Base-by-base conservation (phyloP, 148 eudicot species). In the Rhododendron williamsianum region DNA sequence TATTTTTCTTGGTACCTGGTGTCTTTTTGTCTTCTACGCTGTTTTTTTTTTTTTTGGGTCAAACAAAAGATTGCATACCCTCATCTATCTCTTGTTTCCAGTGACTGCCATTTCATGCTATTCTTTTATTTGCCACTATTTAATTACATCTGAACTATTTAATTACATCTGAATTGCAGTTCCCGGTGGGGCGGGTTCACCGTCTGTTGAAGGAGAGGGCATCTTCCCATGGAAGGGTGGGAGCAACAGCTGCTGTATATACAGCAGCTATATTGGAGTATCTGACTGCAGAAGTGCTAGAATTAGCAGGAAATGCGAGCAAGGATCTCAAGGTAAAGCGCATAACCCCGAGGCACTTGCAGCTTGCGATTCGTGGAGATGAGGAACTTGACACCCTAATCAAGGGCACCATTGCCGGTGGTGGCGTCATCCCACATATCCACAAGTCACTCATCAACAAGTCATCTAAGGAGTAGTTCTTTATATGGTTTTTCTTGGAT, bases 121-220 rank as follows among this genome's bases (percentile, higher is more conserved):
- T 58, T 58, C 73, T 81, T 38, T 21, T 60, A 11, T 48, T 48
- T 45, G 54, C 11, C 45, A 33, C 12, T 33, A 52, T 81, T 52
- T 54, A n/a, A 41, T 76, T 54, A 35, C 21, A 38, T 25, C 11
- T 54, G 11, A 77, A 33, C 12, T 33, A 52, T 81, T 52, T 52
- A n/a, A 41, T 76, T 54, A 35, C 21, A 38, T 25, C 12, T 54
- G 13, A 38, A 52, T 38, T 65, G 82, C 83, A 85, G 86, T 85
- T 85, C 60, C 86, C 86, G 0, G 86, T 85, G 74, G 86, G 86
- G 30, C 86, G 86, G 51, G 86, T 85, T 78, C 86, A 85, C 56
- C 86, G 86, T 43, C 82, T 85, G 13, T 48, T 85, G 82, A 85
- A 85, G 54, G 63, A 48, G 10, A 78, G 86, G 86, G 86, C 49